Conservation (phyloP, 495 filamentous ascomycete genomes). For the Astrothelium macrocarpum region DNA sequence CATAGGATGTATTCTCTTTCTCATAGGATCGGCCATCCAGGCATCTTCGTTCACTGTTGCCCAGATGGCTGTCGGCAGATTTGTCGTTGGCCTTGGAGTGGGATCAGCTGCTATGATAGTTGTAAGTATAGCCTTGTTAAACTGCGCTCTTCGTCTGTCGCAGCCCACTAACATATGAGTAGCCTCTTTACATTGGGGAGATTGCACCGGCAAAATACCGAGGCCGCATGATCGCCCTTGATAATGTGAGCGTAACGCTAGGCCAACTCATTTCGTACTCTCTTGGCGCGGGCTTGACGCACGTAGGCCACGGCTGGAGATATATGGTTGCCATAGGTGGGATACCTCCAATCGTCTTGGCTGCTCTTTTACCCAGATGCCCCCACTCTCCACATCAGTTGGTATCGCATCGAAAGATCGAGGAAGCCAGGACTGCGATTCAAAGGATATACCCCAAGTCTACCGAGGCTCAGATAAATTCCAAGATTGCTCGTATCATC, state of each 20-base stretch:
- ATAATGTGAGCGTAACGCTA: slow-evolving; percentile 47
- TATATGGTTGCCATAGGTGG: slow-evolving; percentile 42
- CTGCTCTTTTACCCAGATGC: slow-evolving; percentile 36
- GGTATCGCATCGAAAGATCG: slow-evolving; percentile 36
- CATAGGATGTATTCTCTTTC: slow-evolving; percentile 40
- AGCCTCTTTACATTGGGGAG: slow-evolving; percentile 36
- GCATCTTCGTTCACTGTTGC: slow-evolving; percentile 37
- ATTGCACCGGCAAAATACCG: slow-evolving; percentile 43
- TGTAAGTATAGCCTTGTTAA: neutral
- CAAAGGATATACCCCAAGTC: slow-evolving; percentile 33
- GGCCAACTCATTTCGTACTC: slow-evolving; percentile 44
- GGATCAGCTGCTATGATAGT: slow-evolving; percentile 44
- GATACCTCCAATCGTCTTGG: slow-evolving; percentile 40
- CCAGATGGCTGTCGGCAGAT: slow-evolving; percentile 41
- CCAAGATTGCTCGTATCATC: slow-evolving; percentile 33
- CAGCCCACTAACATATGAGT: neutral
- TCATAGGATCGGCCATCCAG: slow-evolving; percentile 39
- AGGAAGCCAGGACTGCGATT: slow-evolving; percentile 35
- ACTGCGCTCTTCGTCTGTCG: neutral
- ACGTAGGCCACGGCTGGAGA: slow-evolving; percentile 41
- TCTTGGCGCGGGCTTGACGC: slow-evolving; percentile 43
- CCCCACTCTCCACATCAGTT: slow-evolving; percentile 47
- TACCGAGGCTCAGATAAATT: slow-evolving; percentile 31
- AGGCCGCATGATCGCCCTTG: slow-evolving; percentile 45
- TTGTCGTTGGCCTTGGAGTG: slow-evolving; percentile 45